These are phyloP conservation scores for Microdochium nivale DNA, from an alignment of 2,329 filamentous ascomycete species.

Conservation along the genomic window DNA sequence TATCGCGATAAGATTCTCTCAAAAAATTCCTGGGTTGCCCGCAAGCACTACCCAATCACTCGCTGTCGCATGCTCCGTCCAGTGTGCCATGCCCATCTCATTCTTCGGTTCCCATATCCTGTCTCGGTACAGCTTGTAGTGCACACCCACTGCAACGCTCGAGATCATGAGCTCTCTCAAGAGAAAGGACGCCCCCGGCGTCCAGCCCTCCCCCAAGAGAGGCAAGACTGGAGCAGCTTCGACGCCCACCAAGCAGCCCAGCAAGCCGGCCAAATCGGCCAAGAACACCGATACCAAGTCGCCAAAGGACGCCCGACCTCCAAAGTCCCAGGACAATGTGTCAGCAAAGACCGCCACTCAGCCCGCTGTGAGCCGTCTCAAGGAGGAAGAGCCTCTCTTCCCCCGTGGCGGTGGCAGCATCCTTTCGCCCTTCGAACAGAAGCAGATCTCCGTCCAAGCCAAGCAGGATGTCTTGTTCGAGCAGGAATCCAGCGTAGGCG, in stretches of 20 bases:
- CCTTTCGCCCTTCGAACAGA: slow-evolving; percentile 87
- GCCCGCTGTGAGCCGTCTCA: slow-evolving; percentile 36
- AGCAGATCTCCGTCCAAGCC: slow-evolving; percentile 91
- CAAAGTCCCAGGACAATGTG: slow-evolving; percentile 15
- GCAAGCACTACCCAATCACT: neutral
- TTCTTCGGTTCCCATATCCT: neutral
- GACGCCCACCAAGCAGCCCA: slow-evolving; percentile 39
- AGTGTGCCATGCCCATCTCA: neutral
- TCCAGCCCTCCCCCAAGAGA: slow-evolving; percentile 38
- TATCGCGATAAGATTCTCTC: slow-evolving; percentile 1
- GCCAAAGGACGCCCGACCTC: slow-evolving; percentile 13
- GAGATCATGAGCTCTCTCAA: slow-evolving; percentile 47
- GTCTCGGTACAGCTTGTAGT: neutral
- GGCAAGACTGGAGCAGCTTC: slow-evolving; percentile 35
- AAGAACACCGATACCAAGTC: slow-evolving; percentile 15
- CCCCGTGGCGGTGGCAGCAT: slow-evolving; percentile 87
- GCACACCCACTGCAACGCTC: slow-evolving; percentile 1
- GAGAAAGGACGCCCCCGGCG: slow-evolving; percentile 48
- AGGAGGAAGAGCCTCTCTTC: slow-evolving; percentile 82
- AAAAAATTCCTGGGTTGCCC: neutral
- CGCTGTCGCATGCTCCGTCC: neutral
- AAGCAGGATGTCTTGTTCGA: slow-evolving; percentile 89
- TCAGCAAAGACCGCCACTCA: slow-evolving; percentile 14
- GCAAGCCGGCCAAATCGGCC: slow-evolving; percentile 25
- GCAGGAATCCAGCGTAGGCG: slow-evolving; percentile 51